These are phyloP conservation scores for Scedosporium apiospermum DNA, from an alignment of 2,329 filamentous ascomycete genomes.

Conservation along the genomic window DNA sequence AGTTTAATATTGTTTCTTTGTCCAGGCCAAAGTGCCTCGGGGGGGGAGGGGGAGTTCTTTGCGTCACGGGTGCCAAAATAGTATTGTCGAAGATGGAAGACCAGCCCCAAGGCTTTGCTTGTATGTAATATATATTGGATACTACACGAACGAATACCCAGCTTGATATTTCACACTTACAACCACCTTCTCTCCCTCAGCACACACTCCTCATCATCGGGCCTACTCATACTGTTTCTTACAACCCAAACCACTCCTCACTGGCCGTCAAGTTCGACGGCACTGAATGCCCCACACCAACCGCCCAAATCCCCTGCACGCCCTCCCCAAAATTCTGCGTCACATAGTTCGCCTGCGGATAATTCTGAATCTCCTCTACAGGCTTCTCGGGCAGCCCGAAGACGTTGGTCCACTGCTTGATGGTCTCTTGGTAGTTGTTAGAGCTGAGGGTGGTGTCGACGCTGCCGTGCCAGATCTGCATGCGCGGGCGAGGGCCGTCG, in stretches of 20 bases:
- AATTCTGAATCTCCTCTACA: constrained; percentile 16
- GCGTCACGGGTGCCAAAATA: too few relatives aligned
- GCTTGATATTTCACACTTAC: background rate
- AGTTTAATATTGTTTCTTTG: too few relatives aligned
- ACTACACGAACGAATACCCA: background rate
- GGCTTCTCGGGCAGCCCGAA: constrained; percentile 27
- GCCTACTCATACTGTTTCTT: background rate
- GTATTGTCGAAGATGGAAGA: too few relatives aligned
- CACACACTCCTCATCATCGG: background rate
- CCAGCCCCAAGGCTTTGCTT: background rate
- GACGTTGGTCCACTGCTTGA: constrained; percentile 46
- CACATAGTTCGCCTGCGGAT: constrained; percentile 19
- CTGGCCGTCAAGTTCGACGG: constrained; percentile 16
- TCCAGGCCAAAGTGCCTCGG: too few relatives aligned
- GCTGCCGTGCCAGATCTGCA: constrained; percentile 50
- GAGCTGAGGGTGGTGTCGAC: constrained; percentile 38
- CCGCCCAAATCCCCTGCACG: constrained; percentile 20
- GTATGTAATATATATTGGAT: background rate
- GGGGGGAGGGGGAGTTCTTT: too few relatives aligned
- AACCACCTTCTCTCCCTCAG: background rate
- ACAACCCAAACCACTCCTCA: constrained; percentile 15
- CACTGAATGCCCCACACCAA: constrained; percentile 13
- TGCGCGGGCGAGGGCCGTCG: constrained; percentile 37
- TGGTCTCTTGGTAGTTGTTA: constrained; percentile 46
- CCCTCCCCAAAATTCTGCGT: constrained; percentile 21